A percentile compares a stretch with the other conserved stretches of the same genome.
These are phyloP conservation scores for Coemansia sp. DNA, from an alignment of 192 early-diverging fungal genomes.

Conservation along the genomic window DNA sequence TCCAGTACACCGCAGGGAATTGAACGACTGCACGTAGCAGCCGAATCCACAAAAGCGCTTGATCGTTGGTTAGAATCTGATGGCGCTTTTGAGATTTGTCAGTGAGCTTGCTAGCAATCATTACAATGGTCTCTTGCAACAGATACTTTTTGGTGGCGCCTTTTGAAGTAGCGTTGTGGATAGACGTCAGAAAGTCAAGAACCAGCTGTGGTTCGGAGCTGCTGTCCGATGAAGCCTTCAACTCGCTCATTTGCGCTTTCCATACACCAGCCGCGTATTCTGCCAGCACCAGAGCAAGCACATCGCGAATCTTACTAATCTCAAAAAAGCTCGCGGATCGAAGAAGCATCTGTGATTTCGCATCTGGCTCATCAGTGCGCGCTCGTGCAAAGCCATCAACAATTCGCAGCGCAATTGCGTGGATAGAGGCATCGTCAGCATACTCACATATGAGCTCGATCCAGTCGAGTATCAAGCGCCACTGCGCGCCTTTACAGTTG, in stretches of 20 bases:
- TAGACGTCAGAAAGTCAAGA: neutral
- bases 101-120: neutral
- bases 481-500: slow-evolving; percentile 34
- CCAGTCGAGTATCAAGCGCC: slow-evolving; percentile 38
- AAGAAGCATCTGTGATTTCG: slow-evolving; percentile 19
- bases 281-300: slow-evolving; percentile 17
- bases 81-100: neutral
- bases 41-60: slow-evolving; percentile 19
- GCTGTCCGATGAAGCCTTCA: neutral
- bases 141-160: neutral
- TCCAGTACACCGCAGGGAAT: slow-evolving; percentile 38
- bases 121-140: neutral
- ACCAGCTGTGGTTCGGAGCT: neutral
- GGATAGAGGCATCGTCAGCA: slow-evolving; percentile 12
- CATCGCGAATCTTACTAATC: slow-evolving; percentile 19
- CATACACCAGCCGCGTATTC: slow-evolving; percentile 10
- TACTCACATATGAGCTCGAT: slow-evolving; percentile 46
- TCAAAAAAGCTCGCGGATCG: slow-evolving; percentile 38
- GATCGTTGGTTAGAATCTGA: neutral
- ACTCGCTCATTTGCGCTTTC: slow-evolving; percentile 1
- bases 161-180: neutral
- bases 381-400: slow-evolving; percentile 12
- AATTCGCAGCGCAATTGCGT: slow-evolving; percentile 22
- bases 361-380: neutral
- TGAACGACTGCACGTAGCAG: slow-evolving; percentile 27